phyloP scores from a whole-genome alignment of 768 basidiomycete genomes.

The Mrakia gelida region DNA sequence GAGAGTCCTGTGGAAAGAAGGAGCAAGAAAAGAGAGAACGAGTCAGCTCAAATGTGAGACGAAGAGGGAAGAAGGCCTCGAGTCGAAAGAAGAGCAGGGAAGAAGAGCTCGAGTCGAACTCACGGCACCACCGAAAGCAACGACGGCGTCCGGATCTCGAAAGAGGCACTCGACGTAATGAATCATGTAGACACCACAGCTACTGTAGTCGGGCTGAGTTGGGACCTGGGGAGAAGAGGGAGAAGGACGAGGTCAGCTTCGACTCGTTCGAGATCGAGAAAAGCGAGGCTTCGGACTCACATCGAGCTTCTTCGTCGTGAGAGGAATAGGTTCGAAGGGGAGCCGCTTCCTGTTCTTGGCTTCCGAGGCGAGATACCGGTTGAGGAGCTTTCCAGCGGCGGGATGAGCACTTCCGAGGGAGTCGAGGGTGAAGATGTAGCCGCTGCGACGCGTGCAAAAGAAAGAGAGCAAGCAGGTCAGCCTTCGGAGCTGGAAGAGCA shows the following conservation, averaged over 20 bases:
- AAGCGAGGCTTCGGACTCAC: conserved; percentile 9
- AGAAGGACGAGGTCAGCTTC: not conserved
- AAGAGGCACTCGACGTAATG: conserved; percentile 81
- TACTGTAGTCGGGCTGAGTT: conserved; percentile 78
- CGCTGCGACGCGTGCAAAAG: too few relatives aligned
- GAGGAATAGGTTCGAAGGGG: conserved; percentile 21
- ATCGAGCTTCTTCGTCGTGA: conserved; percentile 30
- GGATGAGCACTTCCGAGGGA: conserved; percentile 74
- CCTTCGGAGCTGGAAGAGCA: conserved; percentile 51
- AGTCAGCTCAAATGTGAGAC: too few relatives aligned
- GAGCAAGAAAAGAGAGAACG: not conserved
- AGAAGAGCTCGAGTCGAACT: not conserved
- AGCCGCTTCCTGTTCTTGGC: conserved; percentile 63
- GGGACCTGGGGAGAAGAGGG: conserved; percentile 61
- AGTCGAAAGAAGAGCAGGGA: too few relatives aligned
- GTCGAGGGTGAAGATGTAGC: conserved; percentile 78
- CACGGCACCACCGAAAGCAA: conserved; percentile 44
- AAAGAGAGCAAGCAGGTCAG: too few relatives aligned
- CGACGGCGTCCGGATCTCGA: conserved; percentile 55
- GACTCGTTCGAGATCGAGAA: not conserved
- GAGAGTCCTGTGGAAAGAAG: not conserved
- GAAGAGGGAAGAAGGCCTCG: too few relatives aligned
- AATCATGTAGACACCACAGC: conserved; percentile 87
- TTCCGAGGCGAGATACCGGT: conserved; percentile 66
- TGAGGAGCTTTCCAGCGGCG: conserved; percentile 59